Conservation (phyloP, 2,329 filamentous ascomycete genomes). For the Aspergillus sclerotialis region DNA sequence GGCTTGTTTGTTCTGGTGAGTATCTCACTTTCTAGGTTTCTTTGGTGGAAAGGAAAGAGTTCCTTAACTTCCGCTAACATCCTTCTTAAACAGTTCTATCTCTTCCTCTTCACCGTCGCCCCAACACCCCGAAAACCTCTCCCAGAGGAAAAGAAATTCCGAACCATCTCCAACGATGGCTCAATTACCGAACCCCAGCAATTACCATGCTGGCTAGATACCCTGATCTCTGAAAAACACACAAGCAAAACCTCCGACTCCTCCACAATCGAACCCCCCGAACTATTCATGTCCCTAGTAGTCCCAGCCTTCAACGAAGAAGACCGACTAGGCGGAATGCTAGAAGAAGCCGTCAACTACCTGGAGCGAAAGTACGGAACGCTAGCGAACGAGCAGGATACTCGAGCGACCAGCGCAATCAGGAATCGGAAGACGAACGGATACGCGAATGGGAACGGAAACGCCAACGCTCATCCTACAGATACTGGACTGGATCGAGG, state of each 20-base stretch:
- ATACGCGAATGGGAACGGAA: conserved; percentile 14
- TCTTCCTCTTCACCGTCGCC: conserved; percentile 66
- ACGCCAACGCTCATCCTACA: no score
- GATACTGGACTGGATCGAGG: conserved; percentile 43
- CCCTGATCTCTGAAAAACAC: conserved; percentile 58
- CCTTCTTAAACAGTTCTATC: conserved; percentile 48
- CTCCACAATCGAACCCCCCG: conserved; percentile 60
- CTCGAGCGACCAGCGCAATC: conserved; percentile 15
- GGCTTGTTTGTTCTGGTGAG: conserved; percentile 27
- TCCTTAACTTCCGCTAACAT: conserved; percentile 2
- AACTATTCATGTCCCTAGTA: conserved; percentile 83
- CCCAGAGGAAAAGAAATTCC: conserved; percentile 77
- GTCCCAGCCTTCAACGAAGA: conserved; percentile 96
- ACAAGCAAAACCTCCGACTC: conserved; percentile 37
- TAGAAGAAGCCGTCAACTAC: conserved; percentile 85
- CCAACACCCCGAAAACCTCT: conserved; percentile 69
- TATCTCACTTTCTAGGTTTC: no score
- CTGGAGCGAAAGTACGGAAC: conserved; percentile 69
- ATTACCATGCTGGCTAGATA: conserved; percentile 83
- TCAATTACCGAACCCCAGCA: conserved; percentile 46
- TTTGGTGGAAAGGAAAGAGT: no score
- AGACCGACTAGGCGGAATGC: conserved; percentile 70
- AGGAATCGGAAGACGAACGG: conserved; percentile 13
- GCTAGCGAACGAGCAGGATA: conserved; percentile 29
- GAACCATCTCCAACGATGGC: conserved; percentile 63